These are phyloP conservation scores for Chytriomyces sp. DNA, from an alignment of 192 early-diverging fungal species.

Conservation along the genomic window DNA sequence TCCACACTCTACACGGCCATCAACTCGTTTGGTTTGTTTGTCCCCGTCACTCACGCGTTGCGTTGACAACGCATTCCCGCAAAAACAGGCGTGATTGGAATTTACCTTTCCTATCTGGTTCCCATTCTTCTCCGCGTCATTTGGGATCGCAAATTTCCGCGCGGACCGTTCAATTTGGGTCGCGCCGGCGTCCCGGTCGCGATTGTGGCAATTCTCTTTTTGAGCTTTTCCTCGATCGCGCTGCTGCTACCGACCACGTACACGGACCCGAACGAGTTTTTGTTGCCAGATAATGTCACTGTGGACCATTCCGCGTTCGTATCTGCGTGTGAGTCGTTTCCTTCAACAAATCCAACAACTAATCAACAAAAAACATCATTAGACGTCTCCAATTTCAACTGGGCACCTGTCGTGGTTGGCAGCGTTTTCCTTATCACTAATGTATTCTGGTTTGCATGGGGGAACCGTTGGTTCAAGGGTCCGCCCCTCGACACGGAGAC, in stretches of 20 bases:
- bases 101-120: neutral
- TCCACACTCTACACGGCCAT: slow-evolving; percentile 23
- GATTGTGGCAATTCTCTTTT: slow-evolving; percentile 14
- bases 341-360: neutral
- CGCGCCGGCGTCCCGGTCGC: slow-evolving; percentile 12
- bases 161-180: slow-evolving; percentile 19
- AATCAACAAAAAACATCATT: neutral
- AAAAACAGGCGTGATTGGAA: neutral
- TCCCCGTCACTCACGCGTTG: neutral
- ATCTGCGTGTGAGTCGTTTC: slow-evolving; percentile 16
- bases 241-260: slow-evolving; percentile 27
- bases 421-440: slow-evolving; percentile 7
- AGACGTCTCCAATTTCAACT: slow-evolving; percentile 27
- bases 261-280: neutral
- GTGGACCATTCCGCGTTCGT: slow-evolving; percentile 16
- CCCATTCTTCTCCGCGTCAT: neutral
- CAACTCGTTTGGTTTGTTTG: slow-evolving; percentile 24
- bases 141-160: neutral
- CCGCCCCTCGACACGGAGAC: slow-evolving; percentile 23
- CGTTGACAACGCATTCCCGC: no score
- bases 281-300: slow-evolving; percentile 9
- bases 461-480: slow-evolving; percentile 25
- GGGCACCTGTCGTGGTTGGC: slow-evolving; percentile 26
- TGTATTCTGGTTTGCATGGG: slow-evolving; percentile 16
- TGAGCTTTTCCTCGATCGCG: slow-evolving; percentile 16